Evolutionary conservation across 768 basidiomycete genomes (phyloP), one percentile per base, ranked within the genome.

Genomic region (Phaeolepiota aurea): DNA sequence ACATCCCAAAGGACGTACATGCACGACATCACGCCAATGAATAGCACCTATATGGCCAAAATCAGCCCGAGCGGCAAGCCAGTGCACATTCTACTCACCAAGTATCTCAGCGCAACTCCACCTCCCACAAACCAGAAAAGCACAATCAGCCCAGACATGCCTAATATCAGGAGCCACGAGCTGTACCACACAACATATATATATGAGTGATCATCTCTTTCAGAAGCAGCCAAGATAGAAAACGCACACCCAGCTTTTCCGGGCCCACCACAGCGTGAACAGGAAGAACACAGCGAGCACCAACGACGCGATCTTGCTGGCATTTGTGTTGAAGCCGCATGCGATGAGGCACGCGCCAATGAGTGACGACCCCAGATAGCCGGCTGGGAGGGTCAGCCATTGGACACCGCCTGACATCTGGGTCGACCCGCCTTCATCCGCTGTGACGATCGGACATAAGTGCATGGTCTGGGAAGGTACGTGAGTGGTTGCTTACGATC

Each of bases 1-100:
- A 94, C 82, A 50, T 94, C 91, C 85, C 87, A 93, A 1, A 89
- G 68, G 38, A 78, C 82, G 50, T 91, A 91, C 65, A 91, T 65
- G 58, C 84, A 87, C 5, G 83, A 87, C 88, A 91, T 91, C 42
- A 75, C 73, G 13, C 88, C 88, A 22, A 91, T 76, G 56, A 91
- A 91, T 18, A 91, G 57, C 9, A 90, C 67, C 85, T 86, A 15
- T 14, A 5, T 5, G 13, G 16, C 20, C 16, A 33, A n/a, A 41
- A 13, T 14, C 15, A 20, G 15, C 9, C n/a, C 9, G 15, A 30
- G 32, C 13, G 19, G 7, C 13, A 20, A 11, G 30, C 9, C 1
- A 22, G 40, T 2, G 21, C 14, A 34, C 7, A 30, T 14, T 10
- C 12, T 5, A 35, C 74, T 45, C 42, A 89, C 87, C 32, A 90